A percentile compares a stretch with the other conserved stretches of the same genome.
phyloP scores from a whole-genome alignment of 2,329 filamentous ascomycete genomes.

The Orbilia ellipsospora region DNA sequence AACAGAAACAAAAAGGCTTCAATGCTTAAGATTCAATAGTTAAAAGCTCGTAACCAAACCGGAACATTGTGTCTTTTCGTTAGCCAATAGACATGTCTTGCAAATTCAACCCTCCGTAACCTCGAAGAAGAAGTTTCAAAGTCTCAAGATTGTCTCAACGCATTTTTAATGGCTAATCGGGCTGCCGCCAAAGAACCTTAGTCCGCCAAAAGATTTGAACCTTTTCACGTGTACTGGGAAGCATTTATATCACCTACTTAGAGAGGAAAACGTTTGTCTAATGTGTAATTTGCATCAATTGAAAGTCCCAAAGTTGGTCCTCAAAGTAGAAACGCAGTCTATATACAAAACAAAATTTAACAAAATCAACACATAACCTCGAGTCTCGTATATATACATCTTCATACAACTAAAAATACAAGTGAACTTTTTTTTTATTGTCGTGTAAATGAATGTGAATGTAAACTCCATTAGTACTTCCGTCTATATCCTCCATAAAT shows the following conservation, averaged over 20 bases:
- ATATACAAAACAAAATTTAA: constrained; percentile 12
- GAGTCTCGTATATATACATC: neutral
- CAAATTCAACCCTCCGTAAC: too few species aligned
- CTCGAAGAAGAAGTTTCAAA: too few species aligned
- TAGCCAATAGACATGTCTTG: too few species aligned
- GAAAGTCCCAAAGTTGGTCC: neutral
- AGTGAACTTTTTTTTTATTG: neutral
- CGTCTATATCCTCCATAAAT: neutral
- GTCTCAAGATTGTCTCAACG: too few species aligned
- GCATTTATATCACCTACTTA: neutral
- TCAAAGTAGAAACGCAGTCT: constrained; percentile 1
- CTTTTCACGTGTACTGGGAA: neutral
- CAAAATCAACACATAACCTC: constrained; percentile 5
- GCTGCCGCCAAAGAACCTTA: neutral
- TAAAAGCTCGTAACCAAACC: too few species aligned
- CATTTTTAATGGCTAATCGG: neutral
- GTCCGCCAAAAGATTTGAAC: neutral
- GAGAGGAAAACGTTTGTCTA: neutral
- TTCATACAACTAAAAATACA: neutral
- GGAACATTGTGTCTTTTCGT: too few species aligned
- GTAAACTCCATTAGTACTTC: constrained; percentile 10
- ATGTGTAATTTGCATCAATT: neutral
- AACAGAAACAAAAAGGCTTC: too few species aligned
- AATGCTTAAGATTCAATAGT: too few species aligned
- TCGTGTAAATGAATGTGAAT: neutral